A percentile compares a stretch with the other conserved stretches of the same genome.
Evolutionary conservation across 768 basidiomycete species (phyloP).

Genomic region (Podaxis sp.): DNA sequence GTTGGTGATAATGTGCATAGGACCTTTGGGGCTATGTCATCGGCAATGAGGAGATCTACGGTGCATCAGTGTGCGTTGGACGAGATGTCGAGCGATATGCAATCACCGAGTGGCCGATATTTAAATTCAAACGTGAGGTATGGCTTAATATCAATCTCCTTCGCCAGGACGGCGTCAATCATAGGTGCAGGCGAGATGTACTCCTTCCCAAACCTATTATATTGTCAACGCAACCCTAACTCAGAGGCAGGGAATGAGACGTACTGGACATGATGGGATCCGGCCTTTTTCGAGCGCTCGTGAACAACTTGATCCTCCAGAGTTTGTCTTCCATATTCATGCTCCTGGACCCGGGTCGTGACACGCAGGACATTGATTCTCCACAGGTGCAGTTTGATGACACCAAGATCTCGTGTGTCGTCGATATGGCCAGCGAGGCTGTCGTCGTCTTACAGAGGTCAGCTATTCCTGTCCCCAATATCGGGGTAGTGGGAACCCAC

Average conservation of each 20-base stretch:
- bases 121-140: constrained; percentile 27
- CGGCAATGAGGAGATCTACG: constrained; percentile 11
- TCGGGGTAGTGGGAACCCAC: constrained; percentile 13
- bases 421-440: constrained; percentile 19
- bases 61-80: constrained; percentile 18
- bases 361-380: constrained; percentile 21
- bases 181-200: constrained; percentile 24
- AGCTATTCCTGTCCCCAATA: not conserved
- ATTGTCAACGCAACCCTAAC: not conserved
- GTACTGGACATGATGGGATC: constrained; percentile 28
- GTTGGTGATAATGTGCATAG: constrained; percentile 7
- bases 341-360: constrained; percentile 19
- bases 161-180: constrained; percentile 25
- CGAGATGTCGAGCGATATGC: constrained; percentile 16
- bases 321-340: constrained; percentile 19
- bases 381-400: constrained; percentile 29
- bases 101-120: constrained; percentile 30
- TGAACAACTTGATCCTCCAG: constrained; percentile 26
- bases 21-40: constrained; percentile 6
- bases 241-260: not conserved
- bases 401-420: constrained; percentile 21
- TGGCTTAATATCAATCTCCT: constrained; percentile 19
- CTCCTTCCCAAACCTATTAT: constrained; percentile 25
- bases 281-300: constrained; percentile 29
- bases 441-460: constrained; percentile 16